Evolutionary conservation across 1,139 yeast species (phyloP).

Genomic region (Tardiomyces digboiensis): DNA sequence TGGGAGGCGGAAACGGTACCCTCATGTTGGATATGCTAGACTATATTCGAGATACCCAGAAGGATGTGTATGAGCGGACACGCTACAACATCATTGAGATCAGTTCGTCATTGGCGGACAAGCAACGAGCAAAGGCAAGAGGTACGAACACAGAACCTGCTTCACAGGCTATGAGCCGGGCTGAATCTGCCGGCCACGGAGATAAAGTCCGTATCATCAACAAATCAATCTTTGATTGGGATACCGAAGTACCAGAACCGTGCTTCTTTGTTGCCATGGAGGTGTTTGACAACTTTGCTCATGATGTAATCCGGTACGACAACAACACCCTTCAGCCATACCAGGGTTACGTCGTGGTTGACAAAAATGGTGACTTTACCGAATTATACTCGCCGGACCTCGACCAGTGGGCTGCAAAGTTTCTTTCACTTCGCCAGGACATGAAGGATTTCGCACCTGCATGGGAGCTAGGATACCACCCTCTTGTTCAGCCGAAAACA

Average conservation of each 20-base stretch:
- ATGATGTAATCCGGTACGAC: slow-evolving; percentile 74
- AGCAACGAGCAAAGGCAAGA: slow-evolving; percentile 34
- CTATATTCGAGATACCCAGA: slow-evolving; percentile 52
- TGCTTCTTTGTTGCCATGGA: slow-evolving; percentile 77
- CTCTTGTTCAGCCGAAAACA: slow-evolving; percentile 26
- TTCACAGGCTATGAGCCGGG: slow-evolving; percentile 10
- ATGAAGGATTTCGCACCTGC: slow-evolving; percentile 25
- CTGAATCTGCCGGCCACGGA: slow-evolving; percentile 32
- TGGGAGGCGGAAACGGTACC: slow-evolving; percentile 91
- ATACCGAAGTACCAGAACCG: slow-evolving; percentile 50
- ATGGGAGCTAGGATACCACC: slow-evolving; percentile 22
- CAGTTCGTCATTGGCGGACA: slow-evolving; percentile 54
- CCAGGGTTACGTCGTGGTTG: slow-evolving; percentile 72
- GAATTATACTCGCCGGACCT: slow-evolving; percentile 66
- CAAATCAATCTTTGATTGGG: slow-evolving; percentile 63
- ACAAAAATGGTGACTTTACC: slow-evolving; percentile 65
- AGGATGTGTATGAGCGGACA: slow-evolving; percentile 61
- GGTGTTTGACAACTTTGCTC: slow-evolving; percentile 80
- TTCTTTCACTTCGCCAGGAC: slow-evolving; percentile 45
- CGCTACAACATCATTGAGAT: slow-evolving; percentile 73
- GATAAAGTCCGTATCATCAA: slow-evolving; percentile 58
- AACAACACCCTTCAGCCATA: slow-evolving; percentile 55
- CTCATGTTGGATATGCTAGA: slow-evolving; percentile 71
- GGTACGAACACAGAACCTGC: slow-evolving; percentile 11
- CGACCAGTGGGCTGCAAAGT: slow-evolving; percentile 49